Conservation (phyloP, 164 flowering plant genomes). For the Protea cynaroides region DNA sequence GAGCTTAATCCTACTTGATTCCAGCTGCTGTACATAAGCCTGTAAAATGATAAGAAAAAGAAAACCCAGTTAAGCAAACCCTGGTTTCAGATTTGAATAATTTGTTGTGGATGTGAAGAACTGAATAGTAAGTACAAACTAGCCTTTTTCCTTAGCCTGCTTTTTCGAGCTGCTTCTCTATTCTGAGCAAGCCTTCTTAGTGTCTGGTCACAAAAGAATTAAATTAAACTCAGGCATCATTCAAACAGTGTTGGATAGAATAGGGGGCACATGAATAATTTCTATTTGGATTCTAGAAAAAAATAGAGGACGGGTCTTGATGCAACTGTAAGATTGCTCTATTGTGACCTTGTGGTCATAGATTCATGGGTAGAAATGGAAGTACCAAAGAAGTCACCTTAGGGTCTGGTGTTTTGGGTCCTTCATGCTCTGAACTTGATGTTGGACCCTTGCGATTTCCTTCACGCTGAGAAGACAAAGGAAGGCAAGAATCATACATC, state of each 20-base stretch:
- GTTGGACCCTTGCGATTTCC: slow-evolving; percentile 64
- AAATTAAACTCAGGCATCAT: not conserved
- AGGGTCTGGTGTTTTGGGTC: slow-evolving; percentile 89
- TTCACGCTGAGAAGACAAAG: slow-evolving; percentile 48
- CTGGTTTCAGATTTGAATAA: not conserved
- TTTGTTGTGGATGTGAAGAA: not conserved
- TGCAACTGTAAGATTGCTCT: no score
- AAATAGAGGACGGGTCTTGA: no score
- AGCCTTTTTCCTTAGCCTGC: slow-evolving; percentile 97
- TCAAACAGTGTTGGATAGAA: not conserved
- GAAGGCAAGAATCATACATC: slow-evolving; percentile 2
- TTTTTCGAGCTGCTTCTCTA: slow-evolving; percentile 99
- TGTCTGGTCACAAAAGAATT: slow-evolving; percentile 41
- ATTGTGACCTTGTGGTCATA: no score
- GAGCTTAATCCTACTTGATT: slow-evolving; percentile 85
- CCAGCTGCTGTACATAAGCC: slow-evolving; percentile 99
- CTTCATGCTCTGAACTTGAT: slow-evolving; percentile 82
- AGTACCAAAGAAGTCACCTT: slow-evolving; percentile 40
- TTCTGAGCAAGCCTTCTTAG: slow-evolving; percentile 98
- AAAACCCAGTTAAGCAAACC: not conserved
- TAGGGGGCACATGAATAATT: not conserved
- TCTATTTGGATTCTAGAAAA: no score
- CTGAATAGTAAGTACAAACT: not conserved
- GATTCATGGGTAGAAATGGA: not conserved
- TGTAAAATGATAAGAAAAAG: slow-evolving; percentile 22